Conservation (phyloP, 805 yeast species). For the Ogataea methylovora region DNA sequence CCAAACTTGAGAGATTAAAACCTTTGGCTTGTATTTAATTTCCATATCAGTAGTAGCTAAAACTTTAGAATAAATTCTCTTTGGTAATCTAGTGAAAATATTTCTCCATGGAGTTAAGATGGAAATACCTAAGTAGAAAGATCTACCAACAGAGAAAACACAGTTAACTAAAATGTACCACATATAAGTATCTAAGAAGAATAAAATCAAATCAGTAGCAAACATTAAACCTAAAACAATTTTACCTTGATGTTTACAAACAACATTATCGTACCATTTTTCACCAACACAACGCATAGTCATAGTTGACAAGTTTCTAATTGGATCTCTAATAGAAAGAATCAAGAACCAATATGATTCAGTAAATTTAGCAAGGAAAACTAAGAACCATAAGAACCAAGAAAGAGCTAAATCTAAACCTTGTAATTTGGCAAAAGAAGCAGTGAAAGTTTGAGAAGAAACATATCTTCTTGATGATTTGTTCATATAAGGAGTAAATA, state of each 20-base stretch:
- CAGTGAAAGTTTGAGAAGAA: slow-evolving; percentile 94
- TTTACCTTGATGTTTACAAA: slow-evolving; percentile 83
- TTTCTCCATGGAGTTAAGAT: slow-evolving; percentile 99
- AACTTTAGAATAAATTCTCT: slow-evolving; percentile 96
- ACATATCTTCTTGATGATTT: slow-evolving; percentile 81
- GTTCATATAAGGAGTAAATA: slow-evolving; percentile 88
- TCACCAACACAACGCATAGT: slow-evolving; percentile 96
- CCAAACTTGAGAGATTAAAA: slow-evolving; percentile 97
- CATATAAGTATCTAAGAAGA: slow-evolving; percentile 97
- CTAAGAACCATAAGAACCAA: slow-evolving; percentile 81
- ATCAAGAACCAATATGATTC: slow-evolving; percentile 94
- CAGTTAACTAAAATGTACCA: slow-evolving; percentile 97
- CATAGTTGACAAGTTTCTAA: slow-evolving; percentile 78
- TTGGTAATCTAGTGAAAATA: slow-evolving; percentile 94
- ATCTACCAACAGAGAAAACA: slow-evolving; percentile 93
- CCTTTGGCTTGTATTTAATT: slow-evolving; percentile 97
- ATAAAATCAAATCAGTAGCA: slow-evolving; percentile 85
- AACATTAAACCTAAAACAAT: slow-evolving; percentile 90
- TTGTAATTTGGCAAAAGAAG: slow-evolving; percentile 69
- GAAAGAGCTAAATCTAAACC: slow-evolving; percentile 97
- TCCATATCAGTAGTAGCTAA: slow-evolving; percentile 99
- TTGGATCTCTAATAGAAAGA: slow-evolving; percentile 87
- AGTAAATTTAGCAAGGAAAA: slow-evolving; percentile 78
- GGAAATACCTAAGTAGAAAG: slow-evolving; percentile 98
- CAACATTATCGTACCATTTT: slow-evolving; percentile 66